A percentile compares a stretch with the other conserved stretches of the same genome.
Evolutionary conservation across 176 grass and related monocot genomes (phyloP).

Genomic region (Puya raimondii): DNA sequence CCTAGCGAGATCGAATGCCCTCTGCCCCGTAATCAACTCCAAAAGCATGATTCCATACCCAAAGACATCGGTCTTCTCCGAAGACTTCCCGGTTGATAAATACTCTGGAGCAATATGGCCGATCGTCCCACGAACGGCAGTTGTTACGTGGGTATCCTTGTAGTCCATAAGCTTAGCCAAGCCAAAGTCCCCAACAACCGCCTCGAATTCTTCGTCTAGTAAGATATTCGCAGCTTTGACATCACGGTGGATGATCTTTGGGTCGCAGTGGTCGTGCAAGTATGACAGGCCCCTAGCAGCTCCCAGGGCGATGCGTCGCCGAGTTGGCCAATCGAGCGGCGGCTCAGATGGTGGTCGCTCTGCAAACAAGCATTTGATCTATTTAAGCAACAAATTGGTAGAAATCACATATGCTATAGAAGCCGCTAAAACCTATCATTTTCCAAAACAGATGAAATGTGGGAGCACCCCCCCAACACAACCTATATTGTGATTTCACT

Average conservation of each 20-base stretch:
- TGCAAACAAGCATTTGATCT: slow-evolving; percentile 6
- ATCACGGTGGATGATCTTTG: slow-evolving; percentile 78
- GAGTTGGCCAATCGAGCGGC: slow-evolving; percentile 47
- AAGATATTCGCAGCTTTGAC: slow-evolving; percentile 75
- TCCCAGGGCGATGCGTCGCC: slow-evolving; percentile 51
- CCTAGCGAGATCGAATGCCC: slow-evolving; percentile 60
- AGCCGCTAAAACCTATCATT: too few species aligned
- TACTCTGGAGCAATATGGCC: slow-evolving; percentile 73
- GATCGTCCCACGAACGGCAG: slow-evolving; percentile 49
- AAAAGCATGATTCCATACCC: slow-evolving; percentile 77
- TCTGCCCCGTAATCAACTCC: slow-evolving; percentile 71
- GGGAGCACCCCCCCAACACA: too few species aligned
- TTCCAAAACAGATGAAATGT: too few species aligned
- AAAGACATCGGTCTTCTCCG: slow-evolving; percentile 70
- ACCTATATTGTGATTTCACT: too few species aligned
- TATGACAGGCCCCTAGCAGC: slow-evolving; percentile 66
- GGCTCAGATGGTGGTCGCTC: slow-evolving; percentile 40
- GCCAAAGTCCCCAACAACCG: slow-evolving; percentile 67
- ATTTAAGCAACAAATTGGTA: neutral
- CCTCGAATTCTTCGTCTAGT: slow-evolving; percentile 59
- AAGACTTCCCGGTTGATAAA: slow-evolving; percentile 55
- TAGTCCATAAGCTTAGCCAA: slow-evolving; percentile 72
- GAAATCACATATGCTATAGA: too few species aligned
- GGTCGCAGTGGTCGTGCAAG: slow-evolving; percentile 79
- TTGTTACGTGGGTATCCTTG: slow-evolving; percentile 83